Evolutionary conservation across 2,329 filamentous ascomycete species (phyloP), one percentile per base, ranked within the genome.

Genomic region (Penicillium sp.): DNA sequence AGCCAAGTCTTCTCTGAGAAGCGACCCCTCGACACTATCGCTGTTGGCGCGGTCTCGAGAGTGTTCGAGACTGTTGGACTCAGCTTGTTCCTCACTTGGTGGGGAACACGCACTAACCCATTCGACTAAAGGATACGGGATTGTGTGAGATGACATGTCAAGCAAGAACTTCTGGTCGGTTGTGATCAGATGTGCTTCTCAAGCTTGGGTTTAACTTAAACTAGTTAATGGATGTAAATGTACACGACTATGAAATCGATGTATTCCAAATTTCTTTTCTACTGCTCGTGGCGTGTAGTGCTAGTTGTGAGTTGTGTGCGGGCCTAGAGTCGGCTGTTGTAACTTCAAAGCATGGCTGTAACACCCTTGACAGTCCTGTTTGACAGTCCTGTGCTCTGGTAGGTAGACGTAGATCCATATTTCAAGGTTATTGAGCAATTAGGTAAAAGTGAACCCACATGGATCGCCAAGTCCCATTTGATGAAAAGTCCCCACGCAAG

Each of bases 71-170:
- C 94, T 3, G 86, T 97, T 59, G 94, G 93, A 64, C 85, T 97
- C 58, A 92, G 89, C 63, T 76, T 96, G 71, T 91, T 97, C 85
- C 83, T 97, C 70, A 96, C 91, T 74, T 97, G 91, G 89, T 97
- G 93, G 93, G 93, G 93, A 72, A 97, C 93, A 72, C 89, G 90
- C 74, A 94, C 91, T 80, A 93, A 92, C 82, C 91, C 91, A 60
- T 95, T 96, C 78, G 86, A 92, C 73, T 93, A 89, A 83, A 68
- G 19, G 6, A 25, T 42, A 45, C 4, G 12, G n/a, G 6, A 53
- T 29, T 6, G 50, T 43, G 33, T 43, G 27, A 55, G 8, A 35
- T 46, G 15, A 38, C 6, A 29, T 5, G 4, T 29, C 23, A 45
- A 23, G 40, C 10, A n/a, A 25, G 41, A 40, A 72, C 56, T 62